Conservation (phyloP, 805 yeast genomes). For the Pachysolen tannophilus region DNA sequence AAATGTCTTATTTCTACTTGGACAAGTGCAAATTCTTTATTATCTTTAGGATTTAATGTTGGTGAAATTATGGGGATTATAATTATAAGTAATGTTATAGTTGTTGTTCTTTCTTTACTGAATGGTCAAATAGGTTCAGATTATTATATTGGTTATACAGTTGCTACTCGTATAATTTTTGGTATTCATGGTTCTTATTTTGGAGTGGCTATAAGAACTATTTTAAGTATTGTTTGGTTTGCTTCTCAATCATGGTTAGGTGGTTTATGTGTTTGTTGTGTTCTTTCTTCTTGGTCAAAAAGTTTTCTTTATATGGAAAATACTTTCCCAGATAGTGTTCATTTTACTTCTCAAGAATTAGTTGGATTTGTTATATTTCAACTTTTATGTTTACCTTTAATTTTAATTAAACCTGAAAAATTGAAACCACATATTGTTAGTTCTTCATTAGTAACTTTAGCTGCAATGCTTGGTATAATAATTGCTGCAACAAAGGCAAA, state of each 20-base stretch:
- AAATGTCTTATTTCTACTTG: constrained; percentile 37
- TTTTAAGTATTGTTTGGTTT: constrained; percentile 15
- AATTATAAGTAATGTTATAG: constrained; percentile 33
- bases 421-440: constrained; percentile 17
- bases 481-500: constrained; percentile 20
- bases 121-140: constrained; percentile 15
- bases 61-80: constrained; percentile 33
- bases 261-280: constrained; percentile 29
- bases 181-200: constrained; percentile 36
- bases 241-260: constrained; percentile 33
- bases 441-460: constrained; percentile 17
- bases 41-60: constrained; percentile 33
- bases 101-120: constrained; percentile 16
- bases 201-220: constrained; percentile 30
- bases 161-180: constrained; percentile 37
- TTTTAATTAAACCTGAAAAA: constrained; percentile 20
- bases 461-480: constrained; percentile 17
- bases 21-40: constrained; percentile 32
- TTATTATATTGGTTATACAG: constrained; percentile 33
- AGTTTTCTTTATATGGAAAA: constrained; percentile 21
- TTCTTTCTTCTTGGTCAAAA: constrained; percentile 32
- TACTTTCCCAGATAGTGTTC: constrained; percentile 14
- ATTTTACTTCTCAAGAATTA: constrained; percentile 16
- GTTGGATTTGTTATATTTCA: constrained; percentile 18
- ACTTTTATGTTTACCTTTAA: constrained; percentile 15